Base-by-base conservation (phyloP, 352 stramenopile genomes). In the Phytophthora foliorum region DNA sequence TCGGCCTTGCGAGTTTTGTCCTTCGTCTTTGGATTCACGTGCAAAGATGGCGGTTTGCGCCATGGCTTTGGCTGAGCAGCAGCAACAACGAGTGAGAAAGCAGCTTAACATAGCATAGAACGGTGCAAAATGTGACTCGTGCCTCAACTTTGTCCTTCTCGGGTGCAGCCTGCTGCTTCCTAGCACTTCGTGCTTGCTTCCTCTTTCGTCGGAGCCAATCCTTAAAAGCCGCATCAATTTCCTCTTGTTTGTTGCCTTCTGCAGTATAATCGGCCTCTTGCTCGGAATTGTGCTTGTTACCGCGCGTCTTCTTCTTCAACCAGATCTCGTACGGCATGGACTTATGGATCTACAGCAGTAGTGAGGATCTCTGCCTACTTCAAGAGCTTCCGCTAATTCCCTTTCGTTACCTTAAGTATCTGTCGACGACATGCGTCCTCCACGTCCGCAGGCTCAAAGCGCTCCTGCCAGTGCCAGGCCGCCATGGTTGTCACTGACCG, bases 401-500 rank as follows among this genome's bases (percentile, higher is more conserved):
- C 4, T 14, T 27, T 14, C 11, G 6, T 8, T 49, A 84, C 85
- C 58, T 91, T 81, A 25, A 84, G 74, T 5, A 90, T 70, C 48
- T 91, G 81, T 4, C 41, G 44, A 0, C 80, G 78, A 65, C 72
- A 82, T 3, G 78, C 77, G 10, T 72, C 74, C 57, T 86, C 80
- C 16, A 77, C 56, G 27, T 63, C 44, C 13, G 44, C 59, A 17
- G 48, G 10, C 46, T 80, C 66, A 38, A 82, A 80, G 17, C 80
- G 81, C 69, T 93, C 76, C 46, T 88, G 83, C 85, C 85, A 93
- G 69, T 93, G 85, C 83, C 85, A 93, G 27, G 48, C 25, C 52
- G 48, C 19, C 36, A 53, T 60, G 19, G 22, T 68, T 9, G 42
- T 56, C 17, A 50, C 36, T 41, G 34, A 27, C 2, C n/a, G 48